These are phyloP conservation scores for Debaryomycetaceae sp. DNA, from an alignment of 1,139 yeast species.

Conservation along the genomic window DNA sequence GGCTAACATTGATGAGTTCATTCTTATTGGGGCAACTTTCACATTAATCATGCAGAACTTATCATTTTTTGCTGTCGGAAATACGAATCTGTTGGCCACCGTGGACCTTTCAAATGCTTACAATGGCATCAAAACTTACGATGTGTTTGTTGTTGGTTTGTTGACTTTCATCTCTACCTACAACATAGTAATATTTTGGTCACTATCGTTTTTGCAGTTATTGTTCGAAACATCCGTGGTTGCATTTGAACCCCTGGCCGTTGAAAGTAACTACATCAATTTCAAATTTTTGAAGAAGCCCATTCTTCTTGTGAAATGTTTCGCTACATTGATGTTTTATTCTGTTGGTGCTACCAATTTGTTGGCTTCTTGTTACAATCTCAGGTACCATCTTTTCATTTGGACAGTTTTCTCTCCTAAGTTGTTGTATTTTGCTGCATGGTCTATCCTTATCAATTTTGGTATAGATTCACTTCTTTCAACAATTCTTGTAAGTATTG, in stretches of 20 bases:
- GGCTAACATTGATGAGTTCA: constrained; percentile 18
- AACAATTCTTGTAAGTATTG: not conserved
- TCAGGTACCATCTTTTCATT: constrained; percentile 83
- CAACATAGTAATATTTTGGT: constrained; percentile 84
- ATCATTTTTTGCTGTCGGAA: constrained; percentile 83
- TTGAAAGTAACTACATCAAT: not conserved
- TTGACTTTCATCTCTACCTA: constrained; percentile 81
- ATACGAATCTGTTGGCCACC: constrained; percentile 88
- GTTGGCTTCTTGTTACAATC: constrained; percentile 64
- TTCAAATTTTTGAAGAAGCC: not conserved
- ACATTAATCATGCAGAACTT: constrained; percentile 57
- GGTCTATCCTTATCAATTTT: constrained; percentile 59
- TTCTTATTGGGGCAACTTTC: constrained; percentile 20
- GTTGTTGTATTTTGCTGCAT: constrained; percentile 71
- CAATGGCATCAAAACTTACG: constrained; percentile 75
- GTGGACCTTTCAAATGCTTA: constrained; percentile 89
- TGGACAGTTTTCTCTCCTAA: constrained; percentile 99
- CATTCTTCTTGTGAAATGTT: constrained; percentile 31
- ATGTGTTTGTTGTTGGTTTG: constrained; percentile 69
- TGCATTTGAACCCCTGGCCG: not conserved
- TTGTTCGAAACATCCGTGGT: constrained; percentile 5
- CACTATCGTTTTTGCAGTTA: constrained; percentile 50
- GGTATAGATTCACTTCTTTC: constrained; percentile 34
- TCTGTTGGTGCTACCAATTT: constrained; percentile 57
- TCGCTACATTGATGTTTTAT: constrained; percentile 50